Evolutionary conservation across 257 asterid species (phyloP), one percentile per base, ranked within the genome.

Genomic region (Cinchona pubescens): DNA sequence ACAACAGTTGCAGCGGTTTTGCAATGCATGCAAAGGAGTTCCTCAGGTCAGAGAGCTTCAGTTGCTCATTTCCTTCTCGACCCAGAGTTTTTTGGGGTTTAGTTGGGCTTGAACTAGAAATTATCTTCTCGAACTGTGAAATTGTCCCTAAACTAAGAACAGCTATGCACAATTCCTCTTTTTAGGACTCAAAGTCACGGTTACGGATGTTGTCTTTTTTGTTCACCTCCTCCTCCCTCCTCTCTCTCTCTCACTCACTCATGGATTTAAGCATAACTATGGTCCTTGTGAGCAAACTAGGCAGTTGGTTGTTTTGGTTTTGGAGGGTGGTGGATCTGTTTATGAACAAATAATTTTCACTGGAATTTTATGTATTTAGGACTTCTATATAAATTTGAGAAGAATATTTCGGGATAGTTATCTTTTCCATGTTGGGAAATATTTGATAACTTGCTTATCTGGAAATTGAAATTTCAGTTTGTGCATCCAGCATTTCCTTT

Each of bases 1-100:
- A 79, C 89, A 82, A 53, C 91, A 87, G 69, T 79, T 94, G 88
- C 89, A 87, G 87, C 79, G 87, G 53, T 92, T 92, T 79, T 92
- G 96, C 83, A 85, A 86, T 87, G 99, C 99, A 21, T 94, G 99
- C 89, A 94, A 91, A 87, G 99, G 99, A 77, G 89, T 94, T 83
- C 96, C 98, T 75, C 99, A 94, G 99, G 99, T 94, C 43, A 72
- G 69, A 59, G 68, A 73, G 27, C 21, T 73, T 59, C 69, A 73
- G 58, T 73, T 59, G 43, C 23, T 30, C 4, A 16, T 5, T 60
- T 3, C 27, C 56, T 38, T 15, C 46, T 55, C 23, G 32, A 21
- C 10, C 38, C 45, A 35, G 48, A 35, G 65, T 21, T 8, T 49
- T 3, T 21, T 1, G 29, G 64, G 75, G 19, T 70, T 7, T 66